These are phyloP conservation scores for Oryza meyeriana DNA, from an alignment of 176 grass and related monocot genomes.

Conservation along the genomic window DNA sequence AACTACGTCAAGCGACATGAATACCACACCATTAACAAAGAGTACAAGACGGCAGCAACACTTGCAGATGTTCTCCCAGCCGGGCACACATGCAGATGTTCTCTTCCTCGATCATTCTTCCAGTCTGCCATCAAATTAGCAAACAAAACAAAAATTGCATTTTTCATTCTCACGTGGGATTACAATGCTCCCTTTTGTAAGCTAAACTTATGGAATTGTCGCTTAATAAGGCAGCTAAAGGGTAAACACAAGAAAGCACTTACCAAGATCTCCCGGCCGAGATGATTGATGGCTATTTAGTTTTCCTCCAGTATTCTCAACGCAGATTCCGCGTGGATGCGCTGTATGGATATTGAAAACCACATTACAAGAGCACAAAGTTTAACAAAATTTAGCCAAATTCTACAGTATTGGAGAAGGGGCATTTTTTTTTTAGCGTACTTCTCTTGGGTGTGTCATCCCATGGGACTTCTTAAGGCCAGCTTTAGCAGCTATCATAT, in stretches of 20 bases:
- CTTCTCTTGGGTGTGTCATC: constrained; percentile 90
- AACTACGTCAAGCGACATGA: too few species aligned
- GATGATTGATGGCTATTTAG: constrained; percentile 20
- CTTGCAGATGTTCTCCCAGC: neutral
- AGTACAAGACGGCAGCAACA: neutral
- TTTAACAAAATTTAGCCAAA: neutral
- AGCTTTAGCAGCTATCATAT: constrained; percentile 91
- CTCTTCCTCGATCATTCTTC: neutral
- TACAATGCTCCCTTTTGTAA: neutral
- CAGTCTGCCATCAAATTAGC: neutral
- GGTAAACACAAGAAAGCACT: neutral
- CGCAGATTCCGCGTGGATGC: constrained; percentile 86
- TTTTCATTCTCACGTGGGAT: neutral
- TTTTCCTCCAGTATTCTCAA: constrained; percentile 66
- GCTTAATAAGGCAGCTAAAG: neutral
- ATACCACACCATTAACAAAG: too few species aligned
- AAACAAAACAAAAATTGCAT: neutral
- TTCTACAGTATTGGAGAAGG: neutral
- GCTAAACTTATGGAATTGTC: neutral
- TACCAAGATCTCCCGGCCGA: neutral
- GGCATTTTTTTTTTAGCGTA: constrained; percentile 10
- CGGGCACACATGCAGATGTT: too few species aligned
- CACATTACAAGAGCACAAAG: neutral
- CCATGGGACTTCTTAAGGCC: constrained; percentile 94
- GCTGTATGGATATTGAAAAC: constrained; percentile 69